phyloP scores from a whole-genome alignment of 805 yeast species.

The Torulaspora microellipsoides region DNA sequence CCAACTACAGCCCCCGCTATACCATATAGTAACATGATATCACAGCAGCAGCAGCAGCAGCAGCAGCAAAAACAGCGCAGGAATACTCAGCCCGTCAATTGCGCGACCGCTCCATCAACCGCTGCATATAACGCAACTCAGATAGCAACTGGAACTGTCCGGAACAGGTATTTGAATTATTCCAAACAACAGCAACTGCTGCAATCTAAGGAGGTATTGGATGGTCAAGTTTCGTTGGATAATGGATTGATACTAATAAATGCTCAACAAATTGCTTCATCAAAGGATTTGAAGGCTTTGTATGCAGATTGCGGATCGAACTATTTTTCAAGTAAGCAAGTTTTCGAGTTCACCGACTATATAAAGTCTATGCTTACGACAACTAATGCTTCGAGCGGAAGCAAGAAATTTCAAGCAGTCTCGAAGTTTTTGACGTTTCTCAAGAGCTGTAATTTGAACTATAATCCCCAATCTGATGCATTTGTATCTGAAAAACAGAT shows the following conservation, averaged over 20 bases:
- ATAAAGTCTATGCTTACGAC: slow-evolving; percentile 29
- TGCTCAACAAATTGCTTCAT: slow-evolving; percentile 54
- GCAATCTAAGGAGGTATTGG: slow-evolving; percentile 6
- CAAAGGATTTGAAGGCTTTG: slow-evolving; percentile 48
- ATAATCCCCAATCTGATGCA: slow-evolving; percentile 36
- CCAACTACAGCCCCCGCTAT: slow-evolving; percentile 13
- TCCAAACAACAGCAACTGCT: slow-evolving; percentile 14
- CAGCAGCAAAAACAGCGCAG: slow-evolving; percentile 9
- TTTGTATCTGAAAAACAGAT: slow-evolving; percentile 28
- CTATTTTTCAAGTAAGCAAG: slow-evolving; percentile 51
- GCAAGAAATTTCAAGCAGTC: slow-evolving; percentile 17
- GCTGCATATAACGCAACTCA: slow-evolving; percentile 3
- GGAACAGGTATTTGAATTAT: slow-evolving; percentile 11
- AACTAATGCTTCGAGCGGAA: slow-evolving; percentile 4
- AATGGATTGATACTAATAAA: slow-evolving; percentile 54
- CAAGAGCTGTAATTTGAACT: slow-evolving; percentile 43
- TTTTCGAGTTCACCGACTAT: slow-evolving; percentile 38
- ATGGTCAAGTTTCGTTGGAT: slow-evolving; percentile 42
- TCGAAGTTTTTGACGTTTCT: slow-evolving; percentile 37
- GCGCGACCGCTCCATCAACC: slow-evolving; percentile 5
- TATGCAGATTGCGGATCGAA: slow-evolving; percentile 43
- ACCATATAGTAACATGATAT: slow-evolving; percentile 7
- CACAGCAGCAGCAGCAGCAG: slow-evolving; percentile 1
- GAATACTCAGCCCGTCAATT: slow-evolving; percentile 13
- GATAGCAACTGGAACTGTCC: slow-evolving; percentile 3